Base-by-base conservation (phyloP, 169 alveolate species). In the Eimeria praecox region DNA sequence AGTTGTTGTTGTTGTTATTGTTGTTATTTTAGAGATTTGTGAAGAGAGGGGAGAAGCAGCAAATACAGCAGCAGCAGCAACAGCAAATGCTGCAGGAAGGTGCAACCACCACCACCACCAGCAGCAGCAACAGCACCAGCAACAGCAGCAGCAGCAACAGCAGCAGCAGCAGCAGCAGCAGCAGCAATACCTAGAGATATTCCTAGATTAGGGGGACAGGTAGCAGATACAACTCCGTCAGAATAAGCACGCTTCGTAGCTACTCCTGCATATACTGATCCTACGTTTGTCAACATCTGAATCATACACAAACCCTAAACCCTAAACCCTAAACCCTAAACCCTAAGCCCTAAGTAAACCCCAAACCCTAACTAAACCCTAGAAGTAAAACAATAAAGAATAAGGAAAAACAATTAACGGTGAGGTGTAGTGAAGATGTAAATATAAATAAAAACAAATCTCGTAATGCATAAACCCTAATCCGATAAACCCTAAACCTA, bases 81-180 rank as follows among this genome's bases (percentile, higher is more conserved):
- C 89, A 78, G 89, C 89, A 78, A 10, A 1, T 42, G 33, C 30
- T 8, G 40, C 66, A 16, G 27, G 66, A n/a, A n/a, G n/a, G n/a
- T n/a, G n/a, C n/a, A n/a, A n/a, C 12, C 56, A 49, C 20, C 56
- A 49, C 33, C 75, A 9, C 33, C 75, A 62, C 33, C 89, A 78
- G 89, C 89, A 78, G 89, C 89, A 30, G 56, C 66, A 78, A 64
- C 89, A 78, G 6, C 89, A 42, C 66, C 89, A 78, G 89, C 89
- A 78, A 10, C 33, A 78, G 33, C 30, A 9, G 40, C 66, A 16
- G 27, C 89, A 9, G 89, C 66, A 46, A 16, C 46, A 59, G 35
- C 64, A 40, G 89, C 89, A 20, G 89, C 89, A 40, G 69, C 6
- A 40, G 89, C 64, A 22, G 66, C 6, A 78, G 89, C 6, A 78